Conservation (phyloP, 2,329 filamentous ascomycete species). For the Fusarium globosum region DNA sequence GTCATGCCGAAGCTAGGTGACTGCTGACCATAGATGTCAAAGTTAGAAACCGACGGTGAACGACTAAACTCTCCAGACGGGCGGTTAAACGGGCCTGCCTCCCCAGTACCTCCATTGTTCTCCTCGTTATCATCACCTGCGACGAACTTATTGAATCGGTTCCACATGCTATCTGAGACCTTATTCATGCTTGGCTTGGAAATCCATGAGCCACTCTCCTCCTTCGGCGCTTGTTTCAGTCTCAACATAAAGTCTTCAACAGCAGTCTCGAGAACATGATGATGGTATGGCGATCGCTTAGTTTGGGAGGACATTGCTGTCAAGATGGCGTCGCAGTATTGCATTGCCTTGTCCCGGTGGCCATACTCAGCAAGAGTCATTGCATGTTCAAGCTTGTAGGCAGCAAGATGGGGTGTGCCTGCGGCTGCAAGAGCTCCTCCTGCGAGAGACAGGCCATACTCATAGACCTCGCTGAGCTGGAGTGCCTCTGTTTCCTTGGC, state of each 20-base stretch:
- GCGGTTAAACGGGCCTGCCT: constrained; percentile 83
- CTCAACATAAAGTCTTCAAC: constrained; percentile 87
- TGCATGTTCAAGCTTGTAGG: constrained; percentile 93
- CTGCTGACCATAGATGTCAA: constrained; percentile 78
- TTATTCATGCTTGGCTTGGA: constrained; percentile 96
- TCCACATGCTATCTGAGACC: constrained; percentile 90
- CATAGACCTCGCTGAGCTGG: constrained; percentile 95
- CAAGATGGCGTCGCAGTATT: constrained; percentile 89
- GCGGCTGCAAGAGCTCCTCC: constrained; percentile 62
- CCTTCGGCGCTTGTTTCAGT: constrained; percentile 86
- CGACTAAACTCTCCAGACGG: constrained; percentile 80
- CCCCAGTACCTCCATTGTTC: constrained; percentile 71
- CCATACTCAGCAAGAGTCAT: constrained; percentile 86
- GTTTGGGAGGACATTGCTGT: constrained; percentile 82
- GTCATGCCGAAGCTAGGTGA: constrained; percentile 48
- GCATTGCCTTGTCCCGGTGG: constrained; percentile 81
- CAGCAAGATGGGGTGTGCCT: constrained; percentile 82
- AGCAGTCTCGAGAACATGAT: constrained; percentile 76
- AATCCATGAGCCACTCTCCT: constrained; percentile 87
- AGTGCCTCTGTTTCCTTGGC: constrained; percentile 85
- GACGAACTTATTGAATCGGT: constrained; percentile 96
- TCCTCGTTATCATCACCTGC: constrained; percentile 91
- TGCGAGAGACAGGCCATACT: constrained; percentile 84
- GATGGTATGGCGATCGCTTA: constrained; percentile 87
- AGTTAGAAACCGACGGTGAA: constrained; percentile 74